Evolutionary conservation across 495 filamentous ascomycete genomes (phyloP).

Genomic region (Hyaloscypha finlandica): DNA sequence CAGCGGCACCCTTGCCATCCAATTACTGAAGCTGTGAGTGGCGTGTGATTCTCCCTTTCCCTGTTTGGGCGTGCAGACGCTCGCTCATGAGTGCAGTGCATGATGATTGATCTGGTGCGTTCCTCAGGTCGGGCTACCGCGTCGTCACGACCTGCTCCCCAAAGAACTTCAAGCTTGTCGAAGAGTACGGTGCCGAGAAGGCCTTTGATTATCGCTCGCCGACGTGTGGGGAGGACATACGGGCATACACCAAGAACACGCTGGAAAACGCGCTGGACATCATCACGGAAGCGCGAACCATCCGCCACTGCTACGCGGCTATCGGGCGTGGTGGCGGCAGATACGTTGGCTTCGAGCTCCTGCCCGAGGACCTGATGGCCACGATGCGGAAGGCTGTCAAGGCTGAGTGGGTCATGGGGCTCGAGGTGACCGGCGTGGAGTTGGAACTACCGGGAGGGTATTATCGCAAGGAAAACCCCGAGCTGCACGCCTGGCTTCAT

Average conservation of each 20-base stretch:
- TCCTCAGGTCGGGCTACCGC: slow-evolving; percentile 51
- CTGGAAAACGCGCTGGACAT: slow-evolving; percentile 39
- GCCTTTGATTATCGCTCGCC: slow-evolving; percentile 56
- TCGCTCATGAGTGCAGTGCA: background rate
- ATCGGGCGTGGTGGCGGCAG: slow-evolving; percentile 46
- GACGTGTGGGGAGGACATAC: slow-evolving; percentile 38
- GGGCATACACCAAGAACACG: slow-evolving; percentile 35
- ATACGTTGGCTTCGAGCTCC: slow-evolving; percentile 44
- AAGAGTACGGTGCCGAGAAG: slow-evolving; percentile 51
- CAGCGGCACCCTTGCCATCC: slow-evolving; percentile 61
- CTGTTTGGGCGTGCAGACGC: slow-evolving; percentile 6
- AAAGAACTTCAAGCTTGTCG: slow-evolving; percentile 54
- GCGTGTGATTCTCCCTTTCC: slow-evolving; percentile 4
- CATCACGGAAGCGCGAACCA: slow-evolving; percentile 36
- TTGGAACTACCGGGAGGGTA: slow-evolving; percentile 25
- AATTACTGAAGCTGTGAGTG: slow-evolving; percentile 49
- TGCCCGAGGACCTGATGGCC: slow-evolving; percentile 29
- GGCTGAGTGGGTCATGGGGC: slow-evolving; percentile 36
- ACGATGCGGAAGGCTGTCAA: slow-evolving; percentile 26
- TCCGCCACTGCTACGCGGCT: slow-evolving; percentile 42
- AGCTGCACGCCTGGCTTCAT: slow-evolving; percentile 1
- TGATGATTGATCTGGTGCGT: slow-evolving; percentile 2
- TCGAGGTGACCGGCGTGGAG: slow-evolving; percentile 35
- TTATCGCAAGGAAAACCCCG: slow-evolving; percentile 1
- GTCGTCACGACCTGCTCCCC: slow-evolving; percentile 56